Evolutionary conservation across 441 rosid species (phyloP).

Genomic region (Gossypium trilobum): DNA sequence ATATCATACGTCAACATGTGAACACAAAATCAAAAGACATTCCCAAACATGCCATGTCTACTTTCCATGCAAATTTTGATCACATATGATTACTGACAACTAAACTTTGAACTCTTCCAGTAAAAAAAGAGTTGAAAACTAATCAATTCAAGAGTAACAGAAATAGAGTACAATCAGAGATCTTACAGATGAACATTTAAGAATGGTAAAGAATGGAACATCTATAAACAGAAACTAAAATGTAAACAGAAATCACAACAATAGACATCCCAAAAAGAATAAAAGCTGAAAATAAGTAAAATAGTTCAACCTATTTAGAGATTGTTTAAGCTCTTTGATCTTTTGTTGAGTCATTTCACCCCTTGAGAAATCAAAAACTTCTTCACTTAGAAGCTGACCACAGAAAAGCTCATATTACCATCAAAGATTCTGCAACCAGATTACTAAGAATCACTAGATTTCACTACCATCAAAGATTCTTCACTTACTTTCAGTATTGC

Average conservation of each 20-base stretch:
- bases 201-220: background rate
- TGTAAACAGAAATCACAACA: background rate
- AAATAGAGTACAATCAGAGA: background rate
- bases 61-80: background rate
- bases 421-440: background rate
- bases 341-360: constrained; percentile 99
- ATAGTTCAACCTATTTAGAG: constrained; percentile 61
- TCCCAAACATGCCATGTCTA: background rate
- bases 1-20: background rate
- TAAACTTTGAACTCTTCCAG: background rate
- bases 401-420: constrained; percentile 19
- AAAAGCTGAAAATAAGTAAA: background rate
- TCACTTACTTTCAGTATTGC: constrained; percentile 74
- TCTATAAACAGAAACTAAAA: background rate
- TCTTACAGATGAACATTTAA: background rate
- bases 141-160: background rate
- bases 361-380: constrained; percentile 98
- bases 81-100: background rate
- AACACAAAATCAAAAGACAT: background rate
- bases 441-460: background rate
- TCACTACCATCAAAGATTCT: background rate
- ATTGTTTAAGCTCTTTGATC: constrained; percentile 96
- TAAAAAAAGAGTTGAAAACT: background rate
- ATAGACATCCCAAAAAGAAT: background rate
- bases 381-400: constrained; percentile 91